Evolutionary conservation across 2,329 filamentous ascomycete species (phyloP), one percentile per base, ranked within the genome.

Genomic region (Colletotrichum cordylinicola): DNA sequence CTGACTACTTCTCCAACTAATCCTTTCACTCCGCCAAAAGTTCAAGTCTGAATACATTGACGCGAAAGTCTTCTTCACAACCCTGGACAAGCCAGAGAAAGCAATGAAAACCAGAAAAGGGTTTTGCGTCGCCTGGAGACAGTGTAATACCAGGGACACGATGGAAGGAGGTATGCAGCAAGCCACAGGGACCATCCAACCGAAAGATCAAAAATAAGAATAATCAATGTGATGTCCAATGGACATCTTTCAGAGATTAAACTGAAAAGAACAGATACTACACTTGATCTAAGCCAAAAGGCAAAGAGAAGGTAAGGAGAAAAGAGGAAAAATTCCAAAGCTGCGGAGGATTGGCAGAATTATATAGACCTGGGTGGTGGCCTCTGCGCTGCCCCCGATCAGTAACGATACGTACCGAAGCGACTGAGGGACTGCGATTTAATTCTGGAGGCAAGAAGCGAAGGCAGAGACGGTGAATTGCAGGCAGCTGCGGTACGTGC

Each of bases 141-240:
- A 73, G 70, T 73, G 70, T 73, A 31, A 73, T 73, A 73, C 70
- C 70, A 73, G 70, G 65, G 70, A 73, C 70, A 73, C 70, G 70
- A 39, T 73, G 70, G 70, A 56, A 33, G 9, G 70, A 67, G 21
- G 70, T 69, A 18, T 73, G 31, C 29, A 39, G 64, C 70, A 73
- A 73, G 70, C 70, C 21, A n/a, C 21, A 69, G 70, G 52, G 70
- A 73, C 70, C 70, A 52, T 29, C 64, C 29, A n/a, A 56, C 70
- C 52, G 10, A 15, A 29, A 21, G 37, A 62, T 62, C 70, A 73
- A 73, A 73, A 73, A 73, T 72, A 68, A 21, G 37, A 61, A 72
- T 73, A 69, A 73, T 73, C 65, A 61, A 9, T 29, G 61, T 48
- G 60, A 56, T 33, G 52, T 31, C n/a, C 35, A 27, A 21, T 73